These are phyloP conservation scores for Castanopsis chinensis DNA, from an alignment of 306 rosid species.

Conservation along the genomic window DNA sequence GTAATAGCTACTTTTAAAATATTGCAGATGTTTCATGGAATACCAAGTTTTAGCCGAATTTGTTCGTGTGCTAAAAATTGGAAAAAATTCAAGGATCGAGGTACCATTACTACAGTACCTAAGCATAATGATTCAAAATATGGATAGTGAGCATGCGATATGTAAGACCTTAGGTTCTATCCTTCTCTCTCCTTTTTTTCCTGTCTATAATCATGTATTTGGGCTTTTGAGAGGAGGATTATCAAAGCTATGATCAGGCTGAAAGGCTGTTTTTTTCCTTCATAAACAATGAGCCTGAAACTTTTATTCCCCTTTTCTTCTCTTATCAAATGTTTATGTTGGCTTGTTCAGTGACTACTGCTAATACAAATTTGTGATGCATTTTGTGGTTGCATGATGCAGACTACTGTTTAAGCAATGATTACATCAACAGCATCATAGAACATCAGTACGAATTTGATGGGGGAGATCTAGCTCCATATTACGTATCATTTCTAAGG, in stretches of 20 bases:
- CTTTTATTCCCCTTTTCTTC: not conserved
- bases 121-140: constrained; percentile 87
- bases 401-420: constrained; percentile 89
- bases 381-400: constrained; percentile 40
- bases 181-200: not conserved
- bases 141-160: constrained; percentile 69
- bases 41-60: constrained; percentile 75
- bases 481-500: constrained; percentile 84
- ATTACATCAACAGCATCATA: constrained; percentile 67
- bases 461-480: constrained; percentile 69
- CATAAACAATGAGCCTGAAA: not conserved
- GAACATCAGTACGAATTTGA: constrained; percentile 54
- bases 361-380: constrained; percentile 14
- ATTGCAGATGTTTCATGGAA: constrained; percentile 86
- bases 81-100: constrained; percentile 63
- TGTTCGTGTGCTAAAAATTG: constrained; percentile 64
- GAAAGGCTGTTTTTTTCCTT: not conserved
- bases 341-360: constrained; percentile 1
- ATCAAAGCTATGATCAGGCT: not conserved
- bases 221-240: not conserved
- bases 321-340: constrained; percentile 2
- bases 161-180: constrained; percentile 51
- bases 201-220: not conserved
- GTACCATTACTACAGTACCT: constrained; percentile 78
- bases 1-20: constrained; percentile 9